Base-by-base conservation (phyloP, 2,329 filamentous ascomycete species). In the Pseudomassariella vexata region DNA sequence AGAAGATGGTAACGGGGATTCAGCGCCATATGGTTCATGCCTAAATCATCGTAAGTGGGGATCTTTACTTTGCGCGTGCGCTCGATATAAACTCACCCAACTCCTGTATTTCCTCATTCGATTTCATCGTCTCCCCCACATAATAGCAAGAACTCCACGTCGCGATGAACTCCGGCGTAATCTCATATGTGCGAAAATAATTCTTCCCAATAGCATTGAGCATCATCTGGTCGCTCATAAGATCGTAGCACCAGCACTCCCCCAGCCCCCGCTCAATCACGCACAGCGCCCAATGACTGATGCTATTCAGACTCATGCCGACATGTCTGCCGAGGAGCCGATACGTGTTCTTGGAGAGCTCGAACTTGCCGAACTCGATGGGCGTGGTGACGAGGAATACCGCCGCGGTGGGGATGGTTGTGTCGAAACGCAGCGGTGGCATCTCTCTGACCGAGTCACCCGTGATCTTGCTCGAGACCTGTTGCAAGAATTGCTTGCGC, bases 1-100 rank as follows among this genome's bases (percentile, higher is more conserved):
- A 55, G 37, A 8, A 55, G 40, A 15, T 52, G 46, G 26, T 57
- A 56, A 17, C 47, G 46, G 9, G 53, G 54, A 23, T 56, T 44
- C n/a, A 47, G 32, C 6, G 42, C 28, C 39, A 53, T 49, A 30
- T 50, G 49, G 7, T 40, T 37, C 7, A 33, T 33, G n/a, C 48
- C 49, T 53, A 30, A n/a, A n/a, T n/a, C n/a, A n/a, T n/a, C n/a
- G n/a, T n/a, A n/a, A n/a, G n/a, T n/a, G n/a, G n/a, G n/a, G n/a
- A n/a, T n/a, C n/a, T n/a, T n/a, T n/a, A n/a, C n/a, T n/a, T 3
- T 22, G 14, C n/a, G 19, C 3, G 6, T n/a, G 25, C 18, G 20
- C 25, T 4, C 18, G n/a, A 27, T 15, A 33, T 9, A 19, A 9
- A 22, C 49, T 41, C 33, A 52, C 51, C 54, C 9, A 55, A 28